A percentile compares a stretch with the other conserved stretches of the same genome.
phyloP scores from a whole-genome alignment of 306 rosid genomes.

The Trifolium fragiferum region DNA sequence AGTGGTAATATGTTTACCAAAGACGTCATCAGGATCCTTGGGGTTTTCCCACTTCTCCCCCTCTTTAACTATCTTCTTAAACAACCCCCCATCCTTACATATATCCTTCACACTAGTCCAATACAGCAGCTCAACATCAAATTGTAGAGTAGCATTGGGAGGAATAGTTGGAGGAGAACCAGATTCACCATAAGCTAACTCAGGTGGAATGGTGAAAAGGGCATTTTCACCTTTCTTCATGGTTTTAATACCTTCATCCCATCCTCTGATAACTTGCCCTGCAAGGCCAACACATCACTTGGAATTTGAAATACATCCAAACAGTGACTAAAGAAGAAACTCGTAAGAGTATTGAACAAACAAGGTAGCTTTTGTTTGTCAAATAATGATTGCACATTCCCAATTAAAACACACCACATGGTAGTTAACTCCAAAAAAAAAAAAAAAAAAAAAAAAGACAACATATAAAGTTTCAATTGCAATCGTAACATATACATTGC shows the following conservation, averaged over 20 bases:
- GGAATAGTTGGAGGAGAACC: constrained; percentile 94
- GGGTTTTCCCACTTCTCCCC: constrained; percentile 97
- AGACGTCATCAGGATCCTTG: constrained; percentile 60
- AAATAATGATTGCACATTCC: background rate
- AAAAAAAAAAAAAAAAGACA: background rate
- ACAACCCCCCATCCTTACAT: constrained; percentile 89
- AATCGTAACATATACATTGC: background rate
- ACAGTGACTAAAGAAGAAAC: background rate
- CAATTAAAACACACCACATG: background rate
- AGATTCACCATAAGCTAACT: constrained; percentile 77
- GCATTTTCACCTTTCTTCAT: constrained; percentile 94
- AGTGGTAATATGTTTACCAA: constrained; percentile 32
- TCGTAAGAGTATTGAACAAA: background rate
- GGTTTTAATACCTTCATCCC: constrained; percentile 88
- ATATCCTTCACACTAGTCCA: constrained; percentile 90
- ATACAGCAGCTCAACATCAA: constrained; percentile 83
- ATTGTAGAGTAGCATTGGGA: constrained; percentile 83
- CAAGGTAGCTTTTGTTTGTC: background rate
- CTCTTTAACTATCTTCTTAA: constrained; percentile 73
- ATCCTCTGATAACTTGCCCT: constrained; percentile 96
- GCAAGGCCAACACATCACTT: constrained; percentile 36
- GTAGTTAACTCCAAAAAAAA: too few species aligned
- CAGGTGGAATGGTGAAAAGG: constrained; percentile 82
- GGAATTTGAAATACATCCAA: constrained; percentile 10
- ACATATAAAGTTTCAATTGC: background rate